Evolutionary conservation across 2,329 filamentous ascomycete genomes (phyloP).

Genomic region (Aspergillaceae sp.): DNA sequence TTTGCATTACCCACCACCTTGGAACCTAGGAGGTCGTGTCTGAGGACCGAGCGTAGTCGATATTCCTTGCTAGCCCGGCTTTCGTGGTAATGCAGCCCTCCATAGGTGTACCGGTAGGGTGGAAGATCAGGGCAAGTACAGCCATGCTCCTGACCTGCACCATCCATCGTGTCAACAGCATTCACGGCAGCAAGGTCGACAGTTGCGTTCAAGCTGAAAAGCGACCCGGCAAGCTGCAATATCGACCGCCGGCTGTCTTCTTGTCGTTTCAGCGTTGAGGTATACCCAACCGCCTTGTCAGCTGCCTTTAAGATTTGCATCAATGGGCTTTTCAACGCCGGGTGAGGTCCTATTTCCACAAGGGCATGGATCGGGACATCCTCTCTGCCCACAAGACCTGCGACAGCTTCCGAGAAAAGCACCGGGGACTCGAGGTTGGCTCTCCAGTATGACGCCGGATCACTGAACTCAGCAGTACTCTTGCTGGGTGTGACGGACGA

Average conservation of each 20-base stretch:
- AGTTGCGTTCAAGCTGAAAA: conserved; percentile 3
- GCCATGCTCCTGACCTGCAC: too few species aligned
- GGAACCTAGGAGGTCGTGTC: conserved; percentile 17
- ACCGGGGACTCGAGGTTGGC: conserved; percentile 31
- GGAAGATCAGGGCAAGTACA: conserved; percentile 13
- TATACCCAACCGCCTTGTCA: background rate
- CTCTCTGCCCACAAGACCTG: background rate
- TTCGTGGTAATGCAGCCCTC: conserved; percentile 13
- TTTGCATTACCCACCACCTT: conserved; percentile 5
- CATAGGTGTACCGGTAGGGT: conserved; percentile 17
- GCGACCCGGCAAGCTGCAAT: background rate
- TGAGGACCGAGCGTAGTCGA: conserved; percentile 7
- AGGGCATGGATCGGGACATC: background rate
- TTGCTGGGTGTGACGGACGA: background rate
- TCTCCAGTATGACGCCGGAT: conserved; percentile 25
- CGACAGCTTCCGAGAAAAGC: conserved; percentile 21
- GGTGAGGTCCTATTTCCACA: conserved; percentile 28
- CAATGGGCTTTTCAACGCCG: conserved; percentile 25
- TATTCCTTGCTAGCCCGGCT: conserved; percentile 11
- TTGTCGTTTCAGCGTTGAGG: background rate
- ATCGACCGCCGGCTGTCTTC: background rate
- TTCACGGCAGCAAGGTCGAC: background rate
- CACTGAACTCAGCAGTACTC: background rate
- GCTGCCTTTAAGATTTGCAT: conserved; percentile 6
- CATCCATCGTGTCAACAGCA: conserved; percentile 18